Percentiles rank a stretch among this genome's conserved stretches.
These are phyloP conservation scores for Bolboschoenoplectus hybrid DNA, from an alignment of 202 grass and related monocot species.

Conservation along the genomic window DNA sequence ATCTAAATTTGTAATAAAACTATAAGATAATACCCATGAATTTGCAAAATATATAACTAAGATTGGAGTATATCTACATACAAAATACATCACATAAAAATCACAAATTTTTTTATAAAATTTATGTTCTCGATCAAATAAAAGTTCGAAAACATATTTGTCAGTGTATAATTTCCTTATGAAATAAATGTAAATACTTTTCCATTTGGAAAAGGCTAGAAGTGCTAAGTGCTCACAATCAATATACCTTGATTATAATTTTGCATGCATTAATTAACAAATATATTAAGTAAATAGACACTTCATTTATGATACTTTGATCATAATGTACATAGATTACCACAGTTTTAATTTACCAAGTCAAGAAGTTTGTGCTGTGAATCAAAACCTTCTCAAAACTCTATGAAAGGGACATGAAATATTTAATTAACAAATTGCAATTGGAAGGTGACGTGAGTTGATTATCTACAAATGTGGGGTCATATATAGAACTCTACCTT, in stretches of 20 bases:
- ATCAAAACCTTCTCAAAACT: background rate
- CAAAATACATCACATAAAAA: no score
- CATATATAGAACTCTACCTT: background rate
- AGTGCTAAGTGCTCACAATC: no score
- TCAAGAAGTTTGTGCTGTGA: background rate
- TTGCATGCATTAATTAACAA: no score
- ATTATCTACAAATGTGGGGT: background rate
- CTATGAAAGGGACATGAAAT: background rate
- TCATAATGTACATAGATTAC: no score
- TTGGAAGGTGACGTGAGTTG: background rate
- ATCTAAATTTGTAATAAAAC: no score
- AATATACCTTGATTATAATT: no score
- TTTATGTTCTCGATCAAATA: background rate
- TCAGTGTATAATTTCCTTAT: background rate
- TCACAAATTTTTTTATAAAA: background rate
- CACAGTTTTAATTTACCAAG: background rate
- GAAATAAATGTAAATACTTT: background rate
- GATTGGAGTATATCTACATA: no score
- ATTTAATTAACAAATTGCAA: background rate
- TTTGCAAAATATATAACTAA: no score
- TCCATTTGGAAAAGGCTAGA: background rate
- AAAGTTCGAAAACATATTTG: background rate
- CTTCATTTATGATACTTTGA: no score
- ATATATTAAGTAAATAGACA: no score
- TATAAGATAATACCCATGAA: no score